Evolutionary conservation across 2,329 filamentous ascomycete species (phyloP).

Genomic region (Nigrospora sphaerica): DNA sequence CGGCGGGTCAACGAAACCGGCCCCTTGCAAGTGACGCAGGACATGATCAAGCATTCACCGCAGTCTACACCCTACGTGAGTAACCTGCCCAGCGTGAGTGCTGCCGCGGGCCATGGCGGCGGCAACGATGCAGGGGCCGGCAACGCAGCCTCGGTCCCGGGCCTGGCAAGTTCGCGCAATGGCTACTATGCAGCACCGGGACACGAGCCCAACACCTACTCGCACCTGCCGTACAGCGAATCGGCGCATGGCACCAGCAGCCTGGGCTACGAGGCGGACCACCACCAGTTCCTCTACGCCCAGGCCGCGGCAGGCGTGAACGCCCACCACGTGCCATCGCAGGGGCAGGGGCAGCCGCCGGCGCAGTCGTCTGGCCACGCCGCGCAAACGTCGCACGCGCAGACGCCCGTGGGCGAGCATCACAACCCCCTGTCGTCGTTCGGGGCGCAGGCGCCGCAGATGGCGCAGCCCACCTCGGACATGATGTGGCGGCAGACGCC

Average conservation of each 20-base stretch:
- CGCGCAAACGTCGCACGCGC: constrained; percentile 6
- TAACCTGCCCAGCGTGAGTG: constrained; percentile 10
- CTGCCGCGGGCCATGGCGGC: constrained; percentile 8
- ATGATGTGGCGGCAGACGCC: constrained; percentile 21
- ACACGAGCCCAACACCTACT: constrained; percentile 16
- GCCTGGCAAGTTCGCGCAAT: constrained; percentile 12
- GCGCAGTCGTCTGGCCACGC: constrained; percentile 1
- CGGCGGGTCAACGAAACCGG: constrained; percentile 19
- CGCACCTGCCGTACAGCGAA: constrained; percentile 17
- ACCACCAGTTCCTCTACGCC: constrained; percentile 17
- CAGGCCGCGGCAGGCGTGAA: constrained; percentile 17
- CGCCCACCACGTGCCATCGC: constrained; percentile 15
- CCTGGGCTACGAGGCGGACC: constrained; percentile 17
- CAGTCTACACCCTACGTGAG: constrained; percentile 17
- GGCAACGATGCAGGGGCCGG: constrained; percentile 10
- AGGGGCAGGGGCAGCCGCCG: constrained; percentile 13
- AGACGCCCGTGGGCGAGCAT: constrained; percentile 10
- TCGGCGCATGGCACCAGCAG: constrained; percentile 12
- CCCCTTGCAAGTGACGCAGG: constrained; percentile 14
- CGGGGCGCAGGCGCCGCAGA: constrained; percentile 19
- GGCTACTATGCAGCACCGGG: constrained; percentile 18
- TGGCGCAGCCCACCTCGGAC: constrained; percentile 14
- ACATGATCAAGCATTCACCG: constrained; percentile 21
- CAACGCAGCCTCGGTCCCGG: constrained; percentile 13
- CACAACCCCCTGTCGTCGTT: constrained; percentile 20